Percentiles rank a stretch among this genome's conserved stretches.
Conservation (phyloP, 73 alveolate genomes). For the Stentor coeruleus region DNA sequence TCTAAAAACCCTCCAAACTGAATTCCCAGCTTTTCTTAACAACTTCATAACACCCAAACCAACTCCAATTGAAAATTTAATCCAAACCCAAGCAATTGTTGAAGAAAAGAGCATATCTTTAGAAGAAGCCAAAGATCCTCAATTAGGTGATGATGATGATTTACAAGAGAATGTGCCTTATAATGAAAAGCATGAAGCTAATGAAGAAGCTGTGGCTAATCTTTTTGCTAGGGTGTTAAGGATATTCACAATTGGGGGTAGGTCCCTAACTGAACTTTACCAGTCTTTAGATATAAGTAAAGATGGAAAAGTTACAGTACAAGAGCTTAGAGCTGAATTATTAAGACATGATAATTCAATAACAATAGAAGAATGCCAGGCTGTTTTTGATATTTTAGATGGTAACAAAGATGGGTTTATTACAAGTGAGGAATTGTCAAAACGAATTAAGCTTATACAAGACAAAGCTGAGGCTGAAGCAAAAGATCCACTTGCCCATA, state of each 20-base stretch:
- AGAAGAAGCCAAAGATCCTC: too few species aligned
- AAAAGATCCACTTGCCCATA: not conserved
- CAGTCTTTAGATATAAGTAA: not conserved
- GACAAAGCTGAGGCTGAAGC: conserved; percentile 5
- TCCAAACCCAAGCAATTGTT: too few species aligned
- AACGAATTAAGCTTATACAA: not conserved
- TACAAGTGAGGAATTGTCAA: not conserved
- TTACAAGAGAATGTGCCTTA: too few species aligned
- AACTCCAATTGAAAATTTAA: too few species aligned
- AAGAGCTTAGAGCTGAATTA: not conserved
- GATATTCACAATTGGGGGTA: not conserved
- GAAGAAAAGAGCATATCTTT: too few species aligned
- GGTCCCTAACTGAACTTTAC: not conserved
- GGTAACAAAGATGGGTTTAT: not conserved
- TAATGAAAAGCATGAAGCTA: too few species aligned
- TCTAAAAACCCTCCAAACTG: too few species aligned
- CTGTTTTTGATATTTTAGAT: not conserved
- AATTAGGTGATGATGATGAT: too few species aligned
- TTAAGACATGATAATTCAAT: not conserved
- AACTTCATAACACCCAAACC: too few species aligned
- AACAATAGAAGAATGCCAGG: not conserved
- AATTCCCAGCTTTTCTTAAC: too few species aligned
- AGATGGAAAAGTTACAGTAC: not conserved
- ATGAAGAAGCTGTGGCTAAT: not conserved
- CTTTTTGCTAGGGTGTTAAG: not conserved